Base-by-base conservation (phyloP, 768 basidiomycete genomes). In the Holtermannia corniformis region DNA sequence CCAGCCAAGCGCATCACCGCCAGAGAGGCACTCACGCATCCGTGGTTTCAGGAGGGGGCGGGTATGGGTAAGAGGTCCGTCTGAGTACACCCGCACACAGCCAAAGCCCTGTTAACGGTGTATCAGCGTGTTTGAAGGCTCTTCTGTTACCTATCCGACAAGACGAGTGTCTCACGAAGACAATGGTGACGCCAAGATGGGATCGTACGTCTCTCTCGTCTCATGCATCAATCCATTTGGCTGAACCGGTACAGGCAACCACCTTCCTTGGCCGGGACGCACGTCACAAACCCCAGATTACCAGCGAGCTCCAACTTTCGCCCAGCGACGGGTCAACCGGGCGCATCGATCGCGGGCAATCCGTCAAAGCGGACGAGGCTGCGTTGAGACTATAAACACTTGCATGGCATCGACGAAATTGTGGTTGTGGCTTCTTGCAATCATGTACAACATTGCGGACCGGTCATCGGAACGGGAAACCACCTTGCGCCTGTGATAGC, bases 11-110 rank as follows among this genome's bases (percentile, higher is more conserved):
- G 95, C 26, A 78, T 96, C 41, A 90, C 84, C 0, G 89, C 91
- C 0, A 78, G 79, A 58, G 82, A 87, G 55, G 86, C 89, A 0
- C 75, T 99, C 1, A 76, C 76, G 19, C 92, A 96, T 70, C 79
- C 79, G 58, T 99, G 92, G 90, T 99, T 97, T 71, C 78, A 80
- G 21, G 89, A 93, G 66, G 92, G 92, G 5, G 89, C 90, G 7
- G 78, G 78, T 42, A 87, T 92, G 2, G 86, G 85, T 16, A 78
- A 77, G 68, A 90, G 93, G 92, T 95, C 59, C 41, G 23, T 41
- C 14, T 12, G 13, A 19, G 19, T 44, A 22, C 10, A n/a, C 47
- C 1, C 3, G 40, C 22, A 28, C 45, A 28, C 10, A 24, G 11
- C 37, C 20, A 4, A 23, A 40, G 49, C 21, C 44, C 41, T 24